A percentile compares a stretch with the other conserved stretches of the same genome.
phyloP scores from a whole-genome alignment of 116 monocot genomes.

The Papilionanthe hybrid region DNA sequence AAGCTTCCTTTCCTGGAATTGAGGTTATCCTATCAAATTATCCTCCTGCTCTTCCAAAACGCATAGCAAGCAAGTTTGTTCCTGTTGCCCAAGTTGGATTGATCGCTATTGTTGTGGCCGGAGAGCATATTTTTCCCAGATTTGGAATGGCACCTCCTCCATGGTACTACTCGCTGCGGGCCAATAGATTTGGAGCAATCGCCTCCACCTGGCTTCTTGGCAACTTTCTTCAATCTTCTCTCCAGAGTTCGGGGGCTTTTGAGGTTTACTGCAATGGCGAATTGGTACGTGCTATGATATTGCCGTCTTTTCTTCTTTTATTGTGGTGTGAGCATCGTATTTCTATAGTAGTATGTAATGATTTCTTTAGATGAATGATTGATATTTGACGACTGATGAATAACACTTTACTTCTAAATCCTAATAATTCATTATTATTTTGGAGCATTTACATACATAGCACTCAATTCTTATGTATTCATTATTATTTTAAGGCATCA shows the following conservation, averaged over 20 bases:
- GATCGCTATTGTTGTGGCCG: slow-evolving; percentile 62
- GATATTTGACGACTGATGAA: not conserved
- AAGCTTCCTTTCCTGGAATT: slow-evolving; percentile 86
- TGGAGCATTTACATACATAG: too few relatives aligned
- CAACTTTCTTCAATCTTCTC: slow-evolving; percentile 61
- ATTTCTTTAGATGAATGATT: not conserved
- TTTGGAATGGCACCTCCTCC: slow-evolving; percentile 71
- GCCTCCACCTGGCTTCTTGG: slow-evolving; percentile 85
- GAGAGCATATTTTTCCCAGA: slow-evolving; percentile 87
- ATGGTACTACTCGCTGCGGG: slow-evolving; percentile 74
- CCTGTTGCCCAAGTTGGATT: slow-evolving; percentile 70
- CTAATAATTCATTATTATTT: too few relatives aligned
- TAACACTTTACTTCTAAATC: not conserved
- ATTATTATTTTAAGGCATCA: too few relatives aligned
- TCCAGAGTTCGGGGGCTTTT: slow-evolving; percentile 92
- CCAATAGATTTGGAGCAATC: slow-evolving; percentile 88
- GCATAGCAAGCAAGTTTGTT: slow-evolving; percentile 65
- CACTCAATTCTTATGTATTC: too few relatives aligned
- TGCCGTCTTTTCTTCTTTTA: not conserved
- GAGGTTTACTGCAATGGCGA: slow-evolving; percentile 93
- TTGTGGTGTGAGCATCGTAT: too few relatives aligned
- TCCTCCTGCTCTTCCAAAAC: slow-evolving; percentile 86
- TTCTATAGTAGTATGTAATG: not conserved
- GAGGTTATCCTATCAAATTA: slow-evolving; percentile 74
- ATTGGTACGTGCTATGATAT: slow-evolving; percentile 40